Conservation (phyloP, 2,329 filamentous ascomycete genomes). For the Aspergillus bombycis region DNA sequence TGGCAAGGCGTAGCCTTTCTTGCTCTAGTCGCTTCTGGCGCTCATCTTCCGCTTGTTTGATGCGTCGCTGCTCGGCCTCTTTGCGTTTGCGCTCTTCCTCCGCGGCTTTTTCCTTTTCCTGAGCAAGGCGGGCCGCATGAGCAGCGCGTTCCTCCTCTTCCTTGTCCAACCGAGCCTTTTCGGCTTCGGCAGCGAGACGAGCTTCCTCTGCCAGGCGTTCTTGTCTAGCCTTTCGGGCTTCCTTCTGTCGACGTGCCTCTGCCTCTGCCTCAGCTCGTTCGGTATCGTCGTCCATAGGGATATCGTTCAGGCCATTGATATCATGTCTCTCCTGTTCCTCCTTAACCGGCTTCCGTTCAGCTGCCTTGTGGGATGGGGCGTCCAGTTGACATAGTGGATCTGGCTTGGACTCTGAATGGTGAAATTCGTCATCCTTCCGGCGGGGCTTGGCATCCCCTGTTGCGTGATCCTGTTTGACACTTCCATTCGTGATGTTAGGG, state of each 20-base stretch:
- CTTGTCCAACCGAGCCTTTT: slow-evolving; percentile 35
- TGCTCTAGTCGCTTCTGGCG: slow-evolving; percentile 47
- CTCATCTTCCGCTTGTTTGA: slow-evolving; percentile 51
- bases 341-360: slow-evolving; percentile 33
- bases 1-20: slow-evolving; percentile 46
- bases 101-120: slow-evolving; percentile 48
- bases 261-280: slow-evolving; percentile 30
- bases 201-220: slow-evolving; percentile 37
- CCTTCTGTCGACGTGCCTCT: slow-evolving; percentile 29
- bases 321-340: slow-evolving; percentile 35
- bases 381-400: slow-evolving; percentile 21
- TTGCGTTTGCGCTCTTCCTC: slow-evolving; percentile 48
- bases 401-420: slow-evolving; percentile 22
- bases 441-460: slow-evolving; percentile 26
- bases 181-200: slow-evolving; percentile 32
- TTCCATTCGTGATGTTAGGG: slow-evolving; percentile 35
- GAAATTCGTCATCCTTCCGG: slow-evolving; percentile 20
- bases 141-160: slow-evolving; percentile 42
- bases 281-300: slow-evolving; percentile 32
- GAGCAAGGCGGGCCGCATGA: slow-evolving; percentile 37
- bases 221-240: slow-evolving; percentile 34
- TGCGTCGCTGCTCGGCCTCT: slow-evolving; percentile 46
- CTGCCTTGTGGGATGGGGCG: slow-evolving; percentile 15
- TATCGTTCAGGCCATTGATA: slow-evolving; percentile 30
- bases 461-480: slow-evolving; percentile 31